Conservation (phyloP, 257 asterid genomes). For the Catharanthus roseus region DNA sequence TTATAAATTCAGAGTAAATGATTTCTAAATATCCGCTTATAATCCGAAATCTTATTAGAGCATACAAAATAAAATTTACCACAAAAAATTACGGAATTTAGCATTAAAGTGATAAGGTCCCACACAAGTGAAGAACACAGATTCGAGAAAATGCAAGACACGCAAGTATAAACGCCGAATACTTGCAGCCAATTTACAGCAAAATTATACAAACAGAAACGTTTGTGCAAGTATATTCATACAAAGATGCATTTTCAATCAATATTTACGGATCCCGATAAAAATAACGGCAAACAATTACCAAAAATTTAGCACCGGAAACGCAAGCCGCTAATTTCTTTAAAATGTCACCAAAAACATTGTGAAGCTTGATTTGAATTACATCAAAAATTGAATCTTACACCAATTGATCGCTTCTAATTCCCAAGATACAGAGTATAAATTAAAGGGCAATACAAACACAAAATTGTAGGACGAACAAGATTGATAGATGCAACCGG, state of each 20-base stretch:
- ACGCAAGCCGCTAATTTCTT: background rate
- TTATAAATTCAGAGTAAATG: constrained; percentile 5
- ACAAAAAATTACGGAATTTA: background rate
- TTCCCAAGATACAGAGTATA: background rate
- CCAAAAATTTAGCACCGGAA: background rate
- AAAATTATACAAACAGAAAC: background rate
- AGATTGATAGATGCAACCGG: constrained; percentile 8
- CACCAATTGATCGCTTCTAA: background rate
- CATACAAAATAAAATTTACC: background rate
- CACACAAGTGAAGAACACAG: background rate
- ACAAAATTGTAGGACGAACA: background rate
- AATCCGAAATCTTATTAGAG: background rate
- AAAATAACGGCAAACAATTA: background rate
- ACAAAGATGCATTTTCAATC: background rate
- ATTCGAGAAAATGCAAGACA: background rate
- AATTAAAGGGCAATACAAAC: constrained; percentile 9
- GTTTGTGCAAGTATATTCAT: background rate
- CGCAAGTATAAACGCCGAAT: background rate
- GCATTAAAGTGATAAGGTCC: background rate
- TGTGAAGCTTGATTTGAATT: background rate
- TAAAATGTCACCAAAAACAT: background rate
- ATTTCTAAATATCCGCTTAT: background rate
- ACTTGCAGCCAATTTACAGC: background rate
- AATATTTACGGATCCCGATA: constrained; percentile 8
- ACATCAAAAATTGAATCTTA: constrained; percentile 4